Base-by-base conservation (phyloP, 1,284 basidiomycete species). In the Phellinidium pouzarii region DNA sequence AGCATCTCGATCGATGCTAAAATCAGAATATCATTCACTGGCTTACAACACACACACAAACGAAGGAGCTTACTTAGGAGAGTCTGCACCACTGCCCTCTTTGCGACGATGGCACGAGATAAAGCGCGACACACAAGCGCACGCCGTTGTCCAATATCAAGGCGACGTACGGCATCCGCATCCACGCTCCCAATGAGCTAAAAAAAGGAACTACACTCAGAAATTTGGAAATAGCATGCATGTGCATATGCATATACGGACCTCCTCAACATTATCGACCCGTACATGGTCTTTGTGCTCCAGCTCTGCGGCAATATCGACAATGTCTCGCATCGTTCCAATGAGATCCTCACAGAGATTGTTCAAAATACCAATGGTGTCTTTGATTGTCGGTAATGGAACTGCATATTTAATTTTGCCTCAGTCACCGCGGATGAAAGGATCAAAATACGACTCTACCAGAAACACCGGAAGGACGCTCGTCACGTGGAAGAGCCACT, bases 1-100 rank as follows among this genome's bases (percentile, higher is more conserved):
- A 91, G 68, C 73, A 94, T 87, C 68, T 96, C 93, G 45, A 86
- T 71, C 44, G 85, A 82, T 58, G 82, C 90, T 87, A 59, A 4
- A 36, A 40, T 44, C 26, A 20, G 44, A 29, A 8, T 44, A 22
- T 22, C 26, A 57, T 48, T 52, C 45, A 34, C 22, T 6, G 22
- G 27, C n/a, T 19, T 8, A 25, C 26, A 6, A 8, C 11, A 17
- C 17, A 14, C 37, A 14, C 31, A 31, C n/a, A 19, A 48, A 45
- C 26, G 52, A 44, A 22, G 53, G 52, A 11, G 74, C 75, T 41
- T 54, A 78, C 84, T 71, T 5, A 89, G 68, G 37, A 78, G 71
- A 53, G 71, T 72, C 60, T 73, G 77, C 1, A 80, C 77, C 8
- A 2, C 80, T 76, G 9, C 76, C 74, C 26, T 71, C 66, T 48